Evolutionary conservation across 2,329 filamentous ascomycete genomes (phyloP).

Genomic region (Diplodia sapinea): DNA sequence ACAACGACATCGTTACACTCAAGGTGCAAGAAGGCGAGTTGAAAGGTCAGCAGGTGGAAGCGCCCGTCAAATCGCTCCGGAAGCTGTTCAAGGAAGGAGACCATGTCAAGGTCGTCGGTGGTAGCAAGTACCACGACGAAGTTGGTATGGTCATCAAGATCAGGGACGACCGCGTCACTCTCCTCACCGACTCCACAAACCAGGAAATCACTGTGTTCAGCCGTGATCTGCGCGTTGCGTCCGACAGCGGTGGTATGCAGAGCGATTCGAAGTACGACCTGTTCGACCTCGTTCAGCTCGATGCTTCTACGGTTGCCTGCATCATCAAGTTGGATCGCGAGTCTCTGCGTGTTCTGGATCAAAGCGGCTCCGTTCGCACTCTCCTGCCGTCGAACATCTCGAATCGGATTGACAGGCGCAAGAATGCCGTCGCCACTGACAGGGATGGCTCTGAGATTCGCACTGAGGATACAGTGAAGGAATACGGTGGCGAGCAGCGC

Average conservation of each 20-base stretch:
- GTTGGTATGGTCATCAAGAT: constrained; percentile 97
- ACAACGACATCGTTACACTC: constrained; percentile 90
- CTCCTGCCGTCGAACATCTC: constrained; percentile 90
- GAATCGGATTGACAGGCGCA: constrained; percentile 82
- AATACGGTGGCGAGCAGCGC: constrained; percentile 82
- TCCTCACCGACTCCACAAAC: constrained; percentile 91
- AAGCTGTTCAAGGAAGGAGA: constrained; percentile 94
- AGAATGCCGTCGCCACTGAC: constrained; percentile 87
- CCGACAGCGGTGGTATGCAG: constrained; percentile 86
- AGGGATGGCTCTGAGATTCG: constrained; percentile 92
- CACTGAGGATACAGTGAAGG: constrained; percentile 88
- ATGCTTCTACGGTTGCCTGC: constrained; percentile 88
- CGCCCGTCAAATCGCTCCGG: constrained; percentile 87
- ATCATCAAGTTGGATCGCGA: constrained; percentile 96
- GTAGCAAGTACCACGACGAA: constrained; percentile 91
- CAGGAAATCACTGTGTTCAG: constrained; percentile 97
- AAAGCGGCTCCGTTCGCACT: constrained; percentile 81
- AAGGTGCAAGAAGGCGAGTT: constrained; percentile 83
- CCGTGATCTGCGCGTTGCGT: constrained; percentile 92
- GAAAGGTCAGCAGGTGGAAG: constrained; percentile 83
- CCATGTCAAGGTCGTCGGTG: constrained; percentile 97
- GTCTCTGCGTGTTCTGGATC: constrained; percentile 86
- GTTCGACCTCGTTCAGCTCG: constrained; percentile 91
- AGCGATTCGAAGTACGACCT: constrained; percentile 88
- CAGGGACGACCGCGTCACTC: constrained; percentile 86